Conservation (phyloP, 805 yeast genomes). For the Teunomyces cretensis region DNA sequence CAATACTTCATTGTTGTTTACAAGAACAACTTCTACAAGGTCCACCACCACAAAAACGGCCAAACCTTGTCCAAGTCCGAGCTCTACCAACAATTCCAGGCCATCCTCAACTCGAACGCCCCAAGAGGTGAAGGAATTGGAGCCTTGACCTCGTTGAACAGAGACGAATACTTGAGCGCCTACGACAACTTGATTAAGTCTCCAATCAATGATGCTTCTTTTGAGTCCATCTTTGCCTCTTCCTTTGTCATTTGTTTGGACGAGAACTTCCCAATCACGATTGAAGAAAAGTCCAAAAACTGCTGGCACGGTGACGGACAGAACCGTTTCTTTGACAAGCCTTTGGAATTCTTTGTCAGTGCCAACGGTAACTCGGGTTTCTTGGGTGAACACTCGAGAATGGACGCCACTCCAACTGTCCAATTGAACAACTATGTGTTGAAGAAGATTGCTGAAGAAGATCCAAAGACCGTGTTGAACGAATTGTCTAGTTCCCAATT, state of each 20-base stretch:
- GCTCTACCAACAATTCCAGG: slow-evolving; percentile 57
- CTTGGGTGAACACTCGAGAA: slow-evolving; percentile 93
- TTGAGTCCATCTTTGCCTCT: slow-evolving; percentile 70
- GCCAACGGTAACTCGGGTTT: slow-evolving; percentile 89
- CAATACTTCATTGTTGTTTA: slow-evolving; percentile 70
- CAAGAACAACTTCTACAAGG: slow-evolving; percentile 79
- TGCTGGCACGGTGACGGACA: slow-evolving; percentile 95
- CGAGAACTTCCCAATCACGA: slow-evolving; percentile 65
- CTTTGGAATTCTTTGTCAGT: slow-evolving; percentile 77
- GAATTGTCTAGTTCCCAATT: slow-evolving; percentile 21
- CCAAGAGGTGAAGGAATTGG: slow-evolving; percentile 63
- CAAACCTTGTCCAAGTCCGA: slow-evolving; percentile 45
- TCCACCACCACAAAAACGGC: slow-evolving; percentile 55
- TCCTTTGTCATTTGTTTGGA: slow-evolving; percentile 84
- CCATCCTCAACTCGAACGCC: slow-evolving; percentile 44
- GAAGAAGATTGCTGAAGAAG: slow-evolving; percentile 51
- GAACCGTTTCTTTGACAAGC: slow-evolving; percentile 91
- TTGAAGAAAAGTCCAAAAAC: slow-evolving; percentile 79
- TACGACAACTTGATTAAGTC: slow-evolving; percentile 57
- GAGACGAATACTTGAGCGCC: slow-evolving; percentile 74
- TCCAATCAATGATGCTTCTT: slow-evolving; percentile 59
- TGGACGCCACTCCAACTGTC: slow-evolving; percentile 97
- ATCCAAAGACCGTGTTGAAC: slow-evolving; percentile 31
- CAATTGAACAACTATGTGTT: slow-evolving; percentile 78
- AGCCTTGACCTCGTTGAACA: slow-evolving; percentile 74